A percentile compares a stretch with the other conserved stretches of the same genome.
Evolutionary conservation across 257 asterid genomes (phyloP).

Genomic region (Echites panduratus): DNA sequence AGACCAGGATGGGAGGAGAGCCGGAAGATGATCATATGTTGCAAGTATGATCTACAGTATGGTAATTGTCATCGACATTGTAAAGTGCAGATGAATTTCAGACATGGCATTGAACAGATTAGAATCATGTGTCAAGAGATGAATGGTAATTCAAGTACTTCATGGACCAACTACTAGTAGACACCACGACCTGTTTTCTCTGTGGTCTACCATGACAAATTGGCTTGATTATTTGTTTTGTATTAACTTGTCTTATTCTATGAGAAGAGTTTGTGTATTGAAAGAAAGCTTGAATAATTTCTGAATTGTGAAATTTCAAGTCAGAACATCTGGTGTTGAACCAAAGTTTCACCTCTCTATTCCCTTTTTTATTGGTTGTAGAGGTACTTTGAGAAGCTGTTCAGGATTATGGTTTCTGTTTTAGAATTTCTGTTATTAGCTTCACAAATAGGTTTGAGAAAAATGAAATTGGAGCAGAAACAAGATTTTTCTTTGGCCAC

Average conservation of each 20-base stretch:
- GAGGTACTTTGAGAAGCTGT: neutral
- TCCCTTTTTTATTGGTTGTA: no score
- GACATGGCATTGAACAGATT: neutral
- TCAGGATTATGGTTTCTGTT: no score
- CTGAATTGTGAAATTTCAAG: neutral
- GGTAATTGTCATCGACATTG: neutral
- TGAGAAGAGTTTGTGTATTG: neutral
- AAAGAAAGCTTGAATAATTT: neutral
- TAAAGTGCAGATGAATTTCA: neutral
- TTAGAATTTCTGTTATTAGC: no score
- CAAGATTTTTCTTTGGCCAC: no score
- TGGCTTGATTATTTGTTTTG: neutral
- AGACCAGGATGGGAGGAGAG: neutral
- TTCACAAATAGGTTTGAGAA: no score
- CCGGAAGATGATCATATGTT: neutral
- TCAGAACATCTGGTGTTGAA: neutral
- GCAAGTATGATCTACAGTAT: neutral
- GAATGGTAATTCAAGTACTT: neutral
- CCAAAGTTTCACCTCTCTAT: no score
- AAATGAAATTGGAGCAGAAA: no score
- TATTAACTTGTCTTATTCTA: neutral
- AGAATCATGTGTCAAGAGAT: neutral
- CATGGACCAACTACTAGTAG: neutral
- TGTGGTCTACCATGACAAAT: neutral
- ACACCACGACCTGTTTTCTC: neutral